Evolutionary conservation across 805 yeast species (phyloP).

Genomic region (Monosporozyma yasuniensis): DNA sequence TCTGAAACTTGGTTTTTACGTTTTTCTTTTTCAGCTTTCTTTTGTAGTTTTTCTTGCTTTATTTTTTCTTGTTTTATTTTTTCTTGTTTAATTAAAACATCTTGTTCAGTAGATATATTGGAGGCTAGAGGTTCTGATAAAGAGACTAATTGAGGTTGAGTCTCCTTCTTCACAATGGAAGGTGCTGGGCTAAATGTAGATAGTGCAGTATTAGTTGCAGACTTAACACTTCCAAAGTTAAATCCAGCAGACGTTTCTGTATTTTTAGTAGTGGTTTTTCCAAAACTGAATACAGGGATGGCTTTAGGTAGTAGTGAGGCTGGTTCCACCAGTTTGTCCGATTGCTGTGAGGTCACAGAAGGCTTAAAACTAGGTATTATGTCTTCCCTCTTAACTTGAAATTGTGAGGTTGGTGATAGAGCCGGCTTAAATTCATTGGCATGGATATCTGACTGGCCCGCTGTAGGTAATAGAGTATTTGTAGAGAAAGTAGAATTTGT

Average conservation of each 20-base stretch:
- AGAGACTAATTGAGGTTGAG: not conserved
- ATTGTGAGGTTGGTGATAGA: too few species aligned
- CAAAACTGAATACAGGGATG: not conserved
- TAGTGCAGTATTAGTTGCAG: too few species aligned
- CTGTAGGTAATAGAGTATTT: too few species aligned
- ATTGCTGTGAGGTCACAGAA: not conserved
- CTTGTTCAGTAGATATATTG: conserved; percentile 1
- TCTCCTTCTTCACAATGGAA: not conserved
- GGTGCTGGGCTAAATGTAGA: not conserved
- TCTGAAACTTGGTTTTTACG: conserved; percentile 2
- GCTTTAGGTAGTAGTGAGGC: conserved; percentile 1
- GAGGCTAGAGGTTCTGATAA: not conserved
- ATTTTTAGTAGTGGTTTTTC: not conserved
- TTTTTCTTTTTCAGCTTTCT: not conserved
- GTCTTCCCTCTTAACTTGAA: not conserved
- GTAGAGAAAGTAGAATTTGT: too few species aligned
- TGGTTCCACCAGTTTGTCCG: not conserved
- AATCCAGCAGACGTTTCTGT: too few species aligned
- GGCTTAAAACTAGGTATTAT: not conserved
- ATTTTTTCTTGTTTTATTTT: conserved; percentile 6
- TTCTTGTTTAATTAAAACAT: conserved; percentile 5
- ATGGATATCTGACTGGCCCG: too few species aligned
- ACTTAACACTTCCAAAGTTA: too few species aligned
- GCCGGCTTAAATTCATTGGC: too few species aligned
- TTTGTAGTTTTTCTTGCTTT: conserved; percentile 1